Percentiles rank a stretch among this genome's conserved stretches.
phyloP scores from a whole-genome alignment of 768 basidiomycete genomes.

The Pleurotus pulmonarius region DNA sequence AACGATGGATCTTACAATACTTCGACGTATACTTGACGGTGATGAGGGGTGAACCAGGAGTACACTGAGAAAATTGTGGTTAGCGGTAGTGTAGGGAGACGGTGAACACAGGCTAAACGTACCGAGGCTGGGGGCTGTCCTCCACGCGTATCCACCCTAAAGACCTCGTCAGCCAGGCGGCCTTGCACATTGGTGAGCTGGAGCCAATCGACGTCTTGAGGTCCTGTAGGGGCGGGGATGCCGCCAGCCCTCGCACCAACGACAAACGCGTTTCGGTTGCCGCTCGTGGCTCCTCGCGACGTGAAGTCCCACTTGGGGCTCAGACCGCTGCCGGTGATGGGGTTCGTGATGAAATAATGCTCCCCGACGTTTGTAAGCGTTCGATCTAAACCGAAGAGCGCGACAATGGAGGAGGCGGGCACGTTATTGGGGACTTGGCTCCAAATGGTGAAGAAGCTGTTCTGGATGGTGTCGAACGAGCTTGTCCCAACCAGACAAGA shows the following conservation, averaged over 20 bases:
- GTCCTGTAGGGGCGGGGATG: slow-evolving; percentile 19
- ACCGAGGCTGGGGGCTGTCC: slow-evolving; percentile 55
- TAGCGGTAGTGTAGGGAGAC: background rate
- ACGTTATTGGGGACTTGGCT: slow-evolving; percentile 9
- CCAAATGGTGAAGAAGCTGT: slow-evolving; percentile 23
- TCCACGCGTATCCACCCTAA: slow-evolving; percentile 46
- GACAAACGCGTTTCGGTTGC: slow-evolving; percentile 42
- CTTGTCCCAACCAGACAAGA: slow-evolving; percentile 39
- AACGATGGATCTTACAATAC: slow-evolving; percentile 32
- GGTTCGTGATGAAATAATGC: slow-evolving; percentile 56
- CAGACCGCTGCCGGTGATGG: slow-evolving; percentile 33
- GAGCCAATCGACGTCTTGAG: slow-evolving; percentile 53
- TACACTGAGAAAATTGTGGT: slow-evolving; percentile 24
- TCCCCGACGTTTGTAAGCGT: slow-evolving; percentile 32
- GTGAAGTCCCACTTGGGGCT: slow-evolving; percentile 59
- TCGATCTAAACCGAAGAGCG: slow-evolving; percentile 8
- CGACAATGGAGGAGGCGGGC: slow-evolving; percentile 15
- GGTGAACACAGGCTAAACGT: slow-evolving; percentile 13
- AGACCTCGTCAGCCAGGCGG: slow-evolving; percentile 44
- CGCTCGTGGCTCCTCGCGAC: slow-evolving; percentile 30
- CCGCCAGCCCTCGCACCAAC: slow-evolving; percentile 38
- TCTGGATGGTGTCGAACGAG: slow-evolving; percentile 42
- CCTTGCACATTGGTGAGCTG: slow-evolving; percentile 45
- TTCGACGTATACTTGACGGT: slow-evolving; percentile 47
- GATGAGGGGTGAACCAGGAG: slow-evolving; percentile 35